Evolutionary conservation across 257 asterid species (phyloP).

Genomic region (Ilex asprella): DNA sequence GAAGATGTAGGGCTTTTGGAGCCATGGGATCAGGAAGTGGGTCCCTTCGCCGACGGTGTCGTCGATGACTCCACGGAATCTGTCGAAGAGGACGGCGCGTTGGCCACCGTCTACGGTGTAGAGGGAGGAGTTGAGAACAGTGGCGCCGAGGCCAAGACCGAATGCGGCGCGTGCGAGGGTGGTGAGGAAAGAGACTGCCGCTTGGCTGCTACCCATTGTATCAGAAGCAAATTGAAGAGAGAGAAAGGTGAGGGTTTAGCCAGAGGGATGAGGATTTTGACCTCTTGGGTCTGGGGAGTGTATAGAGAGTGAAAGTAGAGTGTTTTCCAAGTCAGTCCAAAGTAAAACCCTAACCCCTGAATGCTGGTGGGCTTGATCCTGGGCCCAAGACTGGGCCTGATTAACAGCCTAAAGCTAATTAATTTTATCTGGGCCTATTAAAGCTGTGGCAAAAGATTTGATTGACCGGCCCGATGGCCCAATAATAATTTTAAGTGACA

Average conservation of each 20-base stretch:
- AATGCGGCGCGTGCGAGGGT: conserved; percentile 78
- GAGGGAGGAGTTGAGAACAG: conserved; percentile 55
- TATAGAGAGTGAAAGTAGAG: conserved; percentile 9
- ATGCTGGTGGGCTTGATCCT: too few species aligned
- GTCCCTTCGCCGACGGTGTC: conserved; percentile 85
- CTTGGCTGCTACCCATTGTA: conserved; percentile 62
- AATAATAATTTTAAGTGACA: too few species aligned
- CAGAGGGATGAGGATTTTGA: not conserved
- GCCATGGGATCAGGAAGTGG: conserved; percentile 83
- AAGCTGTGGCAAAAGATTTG: too few species aligned
- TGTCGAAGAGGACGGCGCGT: conserved; percentile 89
- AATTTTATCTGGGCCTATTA: too few species aligned
- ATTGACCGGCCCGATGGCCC: too few species aligned
- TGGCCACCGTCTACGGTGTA: conserved; percentile 97
- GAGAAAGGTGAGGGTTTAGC: conserved; percentile 18
- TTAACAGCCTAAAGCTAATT: too few species aligned
- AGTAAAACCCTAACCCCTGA: too few species aligned
- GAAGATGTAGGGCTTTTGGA: conserved; percentile 82
- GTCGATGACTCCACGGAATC: conserved; percentile 76
- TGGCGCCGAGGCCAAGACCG: conserved; percentile 52
- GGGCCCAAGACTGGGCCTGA: too few species aligned
- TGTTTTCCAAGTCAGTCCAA: conserved; percentile 29
- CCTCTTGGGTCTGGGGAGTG: too few species aligned
- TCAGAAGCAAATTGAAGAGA: not conserved
- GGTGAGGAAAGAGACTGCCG: conserved; percentile 50